Percentiles rank a stretch among this genome's conserved stretches.
Conservation (phyloP, 2,329 filamentous ascomycete species). For the Pseudogymnoascus verrucosus region DNA sequence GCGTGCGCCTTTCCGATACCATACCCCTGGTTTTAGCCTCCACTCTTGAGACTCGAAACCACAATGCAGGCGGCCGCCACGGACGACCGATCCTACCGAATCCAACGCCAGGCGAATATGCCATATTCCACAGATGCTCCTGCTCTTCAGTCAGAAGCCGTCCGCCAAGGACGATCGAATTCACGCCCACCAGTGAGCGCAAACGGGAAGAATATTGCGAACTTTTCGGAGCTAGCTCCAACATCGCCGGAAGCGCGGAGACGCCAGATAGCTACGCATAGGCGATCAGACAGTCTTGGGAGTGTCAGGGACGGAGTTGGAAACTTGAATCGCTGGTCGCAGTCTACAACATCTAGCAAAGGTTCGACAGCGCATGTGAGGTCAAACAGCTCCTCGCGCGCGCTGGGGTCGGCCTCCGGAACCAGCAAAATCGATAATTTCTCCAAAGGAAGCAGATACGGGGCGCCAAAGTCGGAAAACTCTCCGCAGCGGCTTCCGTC, state of each 20-base stretch:
- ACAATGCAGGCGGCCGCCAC: conserved; percentile 5
- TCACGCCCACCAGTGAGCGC: neutral
- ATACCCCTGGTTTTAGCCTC: conserved; percentile 4
- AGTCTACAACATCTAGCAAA: conserved; percentile 43
- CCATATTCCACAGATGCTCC: conserved; percentile 2
- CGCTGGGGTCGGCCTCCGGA: conserved; percentile 23
- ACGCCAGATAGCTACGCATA: conserved; percentile 20
- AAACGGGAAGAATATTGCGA: neutral
- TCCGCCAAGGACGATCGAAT: neutral
- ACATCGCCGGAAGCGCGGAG: conserved; percentile 16
- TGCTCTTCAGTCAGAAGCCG: neutral
- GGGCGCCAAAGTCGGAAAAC: conserved; percentile 18
- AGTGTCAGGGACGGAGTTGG: conserved; percentile 37
- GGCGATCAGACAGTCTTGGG: conserved; percentile 31
- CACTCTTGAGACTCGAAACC: conserved; percentile 5
- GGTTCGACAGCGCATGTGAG: conserved; percentile 29
- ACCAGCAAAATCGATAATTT: conserved; percentile 13
- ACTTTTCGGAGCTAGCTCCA: conserved; percentile 12
- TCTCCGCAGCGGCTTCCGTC: conserved; percentile 16
- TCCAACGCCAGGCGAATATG: conserved; percentile 3
- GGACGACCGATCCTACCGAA: conserved; percentile 7
- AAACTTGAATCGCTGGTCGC: conserved; percentile 46
- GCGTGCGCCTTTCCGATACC: conserved; percentile 2
- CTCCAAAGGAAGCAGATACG: conserved; percentile 18
- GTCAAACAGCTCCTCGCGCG: conserved; percentile 15